Evolutionary conservation across 768 basidiomycete species (phyloP).

Genomic region (Cystobasidium ongulense): DNA sequence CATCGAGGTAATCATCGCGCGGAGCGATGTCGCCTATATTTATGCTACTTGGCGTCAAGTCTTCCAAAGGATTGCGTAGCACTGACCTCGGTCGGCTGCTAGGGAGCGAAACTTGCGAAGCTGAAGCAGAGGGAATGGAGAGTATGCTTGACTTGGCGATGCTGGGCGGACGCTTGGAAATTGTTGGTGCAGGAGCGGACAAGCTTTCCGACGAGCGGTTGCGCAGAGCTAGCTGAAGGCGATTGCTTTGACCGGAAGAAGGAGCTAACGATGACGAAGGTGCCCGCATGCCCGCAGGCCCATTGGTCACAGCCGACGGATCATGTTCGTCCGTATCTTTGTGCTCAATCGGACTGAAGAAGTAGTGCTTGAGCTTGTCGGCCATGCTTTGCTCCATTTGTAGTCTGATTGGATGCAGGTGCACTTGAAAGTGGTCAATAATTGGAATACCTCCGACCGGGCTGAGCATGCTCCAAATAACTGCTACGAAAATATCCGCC

Average conservation of each 20-base stretch:
- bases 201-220: neutral
- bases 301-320: neutral
- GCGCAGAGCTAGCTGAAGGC: neutral
- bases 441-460: constrained; percentile 90
- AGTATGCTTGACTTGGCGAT: constrained; percentile 4
- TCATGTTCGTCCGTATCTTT: neutral
- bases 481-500: constrained; percentile 65
- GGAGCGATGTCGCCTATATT: neutral
- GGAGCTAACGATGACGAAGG: neutral
- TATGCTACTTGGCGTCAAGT: too few species aligned
- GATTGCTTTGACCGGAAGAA: neutral
- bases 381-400: constrained; percentile 79
- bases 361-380: constrained; percentile 72
- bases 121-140: neutral
- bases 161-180: neutral
- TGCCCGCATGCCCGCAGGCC: neutral
- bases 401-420: constrained; percentile 74
- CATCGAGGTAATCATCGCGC: constrained; percentile 41
- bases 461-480: constrained; percentile 72
- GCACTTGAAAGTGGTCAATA: constrained; percentile 69
- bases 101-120: neutral
- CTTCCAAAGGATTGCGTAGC: neutral
- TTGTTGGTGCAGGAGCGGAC: neutral
- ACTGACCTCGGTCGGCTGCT: neutral
- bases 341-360: constrained; percentile 46